Base-by-base conservation (phyloP, 2,329 filamentous ascomycete genomes). In the Monosporascus sp. region DNA sequence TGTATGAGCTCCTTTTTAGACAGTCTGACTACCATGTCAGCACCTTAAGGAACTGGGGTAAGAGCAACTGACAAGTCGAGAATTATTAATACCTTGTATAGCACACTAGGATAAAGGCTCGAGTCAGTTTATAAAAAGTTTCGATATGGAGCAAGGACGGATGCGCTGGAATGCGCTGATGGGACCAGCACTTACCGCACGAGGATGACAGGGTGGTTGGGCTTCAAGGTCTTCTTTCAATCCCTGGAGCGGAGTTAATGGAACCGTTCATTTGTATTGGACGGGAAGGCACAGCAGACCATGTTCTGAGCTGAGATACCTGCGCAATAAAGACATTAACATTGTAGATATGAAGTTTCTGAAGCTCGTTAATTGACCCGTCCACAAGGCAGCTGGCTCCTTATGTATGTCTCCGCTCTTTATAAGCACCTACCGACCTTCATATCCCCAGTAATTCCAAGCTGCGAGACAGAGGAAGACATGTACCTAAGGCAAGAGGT, bases 181-280 rank as follows among this genome's bases (percentile, higher is more conserved):
- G 11, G 11, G 31, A 11, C 27, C 17, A 36, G 16, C 14, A 79
- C 86, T 71, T 74, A 91, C 88, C 57, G 92, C 93, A 66, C 87
- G 83, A 54, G 91, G 83, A 75, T 96, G 91, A 67, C 92, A 97
- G 24, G 92, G 87, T 57, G 90, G 90, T 64, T 89, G 83, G 37
- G 83, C 81, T 55, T 82, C 82, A 37, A 95, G 71, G 69, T 92
- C 90, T 65, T 88, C 80, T 63, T 90, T 84, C 16, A 86, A 70
- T 19, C 59, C 62, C 63, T 65, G 50, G 16, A 40, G 5, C n/a
- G 24, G 16, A 37, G 22, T 61, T 50, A 61, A 36, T 49, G 36
- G 6, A 20, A 20, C 17, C 11, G 7, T 37, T 11, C 9, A 17
- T 7, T 27, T 14, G 40, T 17, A 14, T 43, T 31, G 26, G 26